A percentile compares a stretch with the other conserved stretches of the same genome.
These are phyloP conservation scores for Apiospora sp. DNA, from an alignment of 2,329 filamentous ascomycete genomes.

Conservation along the genomic window DNA sequence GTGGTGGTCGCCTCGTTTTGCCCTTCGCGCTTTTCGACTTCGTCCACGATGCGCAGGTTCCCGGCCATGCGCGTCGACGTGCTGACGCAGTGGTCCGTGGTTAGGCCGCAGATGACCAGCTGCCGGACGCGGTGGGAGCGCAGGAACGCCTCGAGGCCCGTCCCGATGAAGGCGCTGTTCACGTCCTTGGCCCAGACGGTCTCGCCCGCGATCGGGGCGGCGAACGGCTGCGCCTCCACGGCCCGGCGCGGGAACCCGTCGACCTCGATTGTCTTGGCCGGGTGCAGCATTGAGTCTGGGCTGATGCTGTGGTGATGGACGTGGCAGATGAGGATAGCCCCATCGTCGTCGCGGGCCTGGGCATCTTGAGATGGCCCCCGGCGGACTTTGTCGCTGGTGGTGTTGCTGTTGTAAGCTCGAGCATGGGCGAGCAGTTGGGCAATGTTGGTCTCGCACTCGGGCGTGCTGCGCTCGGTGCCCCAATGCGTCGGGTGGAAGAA, in stretches of 20 bases:
- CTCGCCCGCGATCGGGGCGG: constrained; percentile 44
- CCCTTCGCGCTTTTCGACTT: constrained; percentile 22
- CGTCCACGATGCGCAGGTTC: constrained; percentile 53
- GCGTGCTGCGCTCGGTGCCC: constrained; percentile 52
- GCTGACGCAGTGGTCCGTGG: constrained; percentile 58
- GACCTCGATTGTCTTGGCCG: constrained; percentile 36
- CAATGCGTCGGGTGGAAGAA: constrained; percentile 50
- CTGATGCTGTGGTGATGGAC: constrained; percentile 52
- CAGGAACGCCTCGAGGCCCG: constrained; percentile 48
- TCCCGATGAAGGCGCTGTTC: constrained; percentile 56
- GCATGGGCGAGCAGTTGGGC: constrained; percentile 44
- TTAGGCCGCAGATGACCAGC: constrained; percentile 51
- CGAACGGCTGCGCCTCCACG: constrained; percentile 39
- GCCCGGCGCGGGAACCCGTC: constrained; percentile 41
- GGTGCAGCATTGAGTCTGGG: constrained; percentile 46
- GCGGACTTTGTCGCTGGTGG: constrained; percentile 15
- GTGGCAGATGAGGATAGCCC: constrained; percentile 50
- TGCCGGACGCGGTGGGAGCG: constrained; percentile 44
- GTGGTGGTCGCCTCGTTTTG: neutral
- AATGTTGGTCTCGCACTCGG: constrained; percentile 52
- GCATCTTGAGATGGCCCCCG: neutral
- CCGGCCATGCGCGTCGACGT: constrained; percentile 56
- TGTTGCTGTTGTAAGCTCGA: constrained; percentile 31
- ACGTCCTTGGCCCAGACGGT: constrained; percentile 51
- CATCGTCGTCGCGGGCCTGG: constrained; percentile 15